Conservation (phyloP, 768 basidiomycete genomes). For the Calocybe gangraenosa region DNA sequence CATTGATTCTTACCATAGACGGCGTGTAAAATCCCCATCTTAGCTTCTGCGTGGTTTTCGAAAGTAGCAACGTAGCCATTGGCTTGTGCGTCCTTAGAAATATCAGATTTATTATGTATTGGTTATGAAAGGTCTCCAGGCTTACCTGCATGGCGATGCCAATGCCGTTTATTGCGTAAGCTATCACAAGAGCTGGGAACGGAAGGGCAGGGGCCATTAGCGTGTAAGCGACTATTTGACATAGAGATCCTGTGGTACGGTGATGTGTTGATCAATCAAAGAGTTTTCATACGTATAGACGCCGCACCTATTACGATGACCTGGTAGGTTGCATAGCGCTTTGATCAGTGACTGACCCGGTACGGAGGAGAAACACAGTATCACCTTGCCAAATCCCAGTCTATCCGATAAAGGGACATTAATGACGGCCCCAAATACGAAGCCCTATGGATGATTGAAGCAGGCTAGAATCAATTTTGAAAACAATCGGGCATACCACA, state of each 20-base stretch:
- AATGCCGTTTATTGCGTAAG: slow-evolving; percentile 24
- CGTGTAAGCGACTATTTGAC: slow-evolving; percentile 41
- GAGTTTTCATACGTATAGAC: too few species aligned
- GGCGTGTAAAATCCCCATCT: slow-evolving; percentile 70
- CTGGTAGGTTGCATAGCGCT: too few species aligned
- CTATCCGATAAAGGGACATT: slow-evolving; percentile 25
- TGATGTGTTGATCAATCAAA: too few species aligned
- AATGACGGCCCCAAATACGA: slow-evolving; percentile 24
- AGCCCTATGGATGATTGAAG: slow-evolving; percentile 19
- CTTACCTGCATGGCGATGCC: slow-evolving; percentile 31
- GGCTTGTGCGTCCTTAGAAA: slow-evolving; percentile 60
- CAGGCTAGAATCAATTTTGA: background rate
- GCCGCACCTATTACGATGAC: too few species aligned
- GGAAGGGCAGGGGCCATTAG: slow-evolving; percentile 46
- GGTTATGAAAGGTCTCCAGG: background rate
- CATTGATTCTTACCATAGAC: slow-evolving; percentile 46
- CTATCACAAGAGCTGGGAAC: slow-evolving; percentile 48
- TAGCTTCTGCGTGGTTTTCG: slow-evolving; percentile 48
- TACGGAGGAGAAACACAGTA: too few species aligned
- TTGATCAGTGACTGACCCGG: too few species aligned
- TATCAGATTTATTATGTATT: background rate
- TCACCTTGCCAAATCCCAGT: slow-evolving; percentile 29
- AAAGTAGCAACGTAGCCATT: slow-evolving; percentile 66
- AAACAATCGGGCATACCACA: slow-evolving; percentile 14
- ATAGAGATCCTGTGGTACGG: slow-evolving; percentile 35